Evolutionary conservation across 139 green algal genomes (phyloP).

Genomic region (Diplosphaera chodatii): DNA sequence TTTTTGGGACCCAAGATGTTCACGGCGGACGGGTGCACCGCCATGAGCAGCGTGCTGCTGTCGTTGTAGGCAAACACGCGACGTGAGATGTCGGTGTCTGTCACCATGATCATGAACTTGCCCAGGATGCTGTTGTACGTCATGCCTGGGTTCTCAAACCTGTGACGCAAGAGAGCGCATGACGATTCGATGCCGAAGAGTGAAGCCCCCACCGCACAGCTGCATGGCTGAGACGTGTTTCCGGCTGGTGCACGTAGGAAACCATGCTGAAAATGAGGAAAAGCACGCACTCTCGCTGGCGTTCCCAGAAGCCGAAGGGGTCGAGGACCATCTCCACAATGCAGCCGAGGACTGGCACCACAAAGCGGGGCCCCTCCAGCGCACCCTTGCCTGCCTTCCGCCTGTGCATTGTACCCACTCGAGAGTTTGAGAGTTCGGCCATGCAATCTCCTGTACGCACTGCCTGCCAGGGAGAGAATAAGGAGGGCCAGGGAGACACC

Average conservation of each 20-base stretch:
- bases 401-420: neutral
- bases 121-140: constrained; percentile 70
- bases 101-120: constrained; percentile 74
- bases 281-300: constrained; percentile 21
- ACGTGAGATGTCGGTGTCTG: constrained; percentile 58
- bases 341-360: constrained; percentile 61
- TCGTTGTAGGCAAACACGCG: constrained; percentile 46
- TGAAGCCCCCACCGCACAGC: no score
- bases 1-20: constrained; percentile 73
- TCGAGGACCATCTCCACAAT: constrained; percentile 77
- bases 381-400: constrained; percentile 28
- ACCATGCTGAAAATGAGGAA: neutral
- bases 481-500: no score
- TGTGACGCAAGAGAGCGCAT: neutral
- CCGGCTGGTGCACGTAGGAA: no score
- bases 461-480: no score
- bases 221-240: no score
- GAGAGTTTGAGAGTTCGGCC: no score
- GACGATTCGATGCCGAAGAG: constrained; percentile 26
- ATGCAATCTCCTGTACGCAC: no score
- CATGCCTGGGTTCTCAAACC: constrained; percentile 34
- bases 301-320: constrained; percentile 45
- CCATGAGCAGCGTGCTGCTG: constrained; percentile 59
- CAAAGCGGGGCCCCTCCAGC: constrained; percentile 37
- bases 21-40: constrained; percentile 70